Evolutionary conservation across 1,284 basidiomycete genomes (phyloP).

Genomic region (Ustilago xerochloae): DNA sequence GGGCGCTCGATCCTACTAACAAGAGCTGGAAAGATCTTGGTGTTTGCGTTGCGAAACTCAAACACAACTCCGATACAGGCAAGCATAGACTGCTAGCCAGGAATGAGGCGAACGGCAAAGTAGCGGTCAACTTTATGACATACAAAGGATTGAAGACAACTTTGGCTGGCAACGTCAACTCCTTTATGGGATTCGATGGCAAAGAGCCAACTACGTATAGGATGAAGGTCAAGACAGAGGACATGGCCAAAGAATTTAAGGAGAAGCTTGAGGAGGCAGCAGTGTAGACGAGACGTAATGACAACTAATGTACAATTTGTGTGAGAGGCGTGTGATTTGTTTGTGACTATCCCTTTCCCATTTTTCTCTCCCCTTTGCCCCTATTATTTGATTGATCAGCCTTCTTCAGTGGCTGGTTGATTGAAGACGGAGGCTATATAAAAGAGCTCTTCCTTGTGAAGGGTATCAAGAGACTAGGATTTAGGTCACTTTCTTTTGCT

Average conservation of each 20-base stretch:
- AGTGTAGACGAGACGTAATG: neutral
- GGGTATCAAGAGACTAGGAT: slow-evolving; percentile 36
- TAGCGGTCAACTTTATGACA: slow-evolving; percentile 57
- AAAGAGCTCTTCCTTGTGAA: neutral
- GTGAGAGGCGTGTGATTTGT: slow-evolving; percentile 1
- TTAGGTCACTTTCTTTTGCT: slow-evolving; percentile 31
- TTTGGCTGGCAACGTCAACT: slow-evolving; percentile 48
- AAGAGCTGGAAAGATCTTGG: slow-evolving; percentile 61
- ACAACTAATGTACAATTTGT: neutral
- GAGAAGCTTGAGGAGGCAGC: slow-evolving; percentile 34
- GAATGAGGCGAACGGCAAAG: slow-evolving; percentile 64
- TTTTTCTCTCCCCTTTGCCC: slow-evolving; percentile 21
- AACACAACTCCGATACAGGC: slow-evolving; percentile 37
- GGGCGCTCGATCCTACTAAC: slow-evolving; percentile 49
- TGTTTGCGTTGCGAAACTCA: slow-evolving; percentile 58
- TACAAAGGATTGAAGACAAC: slow-evolving; percentile 48
- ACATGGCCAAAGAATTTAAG: slow-evolving; percentile 51
- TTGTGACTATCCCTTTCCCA: neutral
- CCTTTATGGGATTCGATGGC: slow-evolving; percentile 57
- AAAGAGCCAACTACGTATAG: slow-evolving; percentile 53
- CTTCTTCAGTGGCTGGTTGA: slow-evolving; percentile 54
- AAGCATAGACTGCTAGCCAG: slow-evolving; percentile 56
- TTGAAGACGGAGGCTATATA: slow-evolving; percentile 63
- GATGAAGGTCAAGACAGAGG: slow-evolving; percentile 62
- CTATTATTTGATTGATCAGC: slow-evolving; percentile 63